These are phyloP conservation scores for Xerocomellus intermedius DNA, from an alignment of 768 basidiomycete genomes.

Conservation along the genomic window DNA sequence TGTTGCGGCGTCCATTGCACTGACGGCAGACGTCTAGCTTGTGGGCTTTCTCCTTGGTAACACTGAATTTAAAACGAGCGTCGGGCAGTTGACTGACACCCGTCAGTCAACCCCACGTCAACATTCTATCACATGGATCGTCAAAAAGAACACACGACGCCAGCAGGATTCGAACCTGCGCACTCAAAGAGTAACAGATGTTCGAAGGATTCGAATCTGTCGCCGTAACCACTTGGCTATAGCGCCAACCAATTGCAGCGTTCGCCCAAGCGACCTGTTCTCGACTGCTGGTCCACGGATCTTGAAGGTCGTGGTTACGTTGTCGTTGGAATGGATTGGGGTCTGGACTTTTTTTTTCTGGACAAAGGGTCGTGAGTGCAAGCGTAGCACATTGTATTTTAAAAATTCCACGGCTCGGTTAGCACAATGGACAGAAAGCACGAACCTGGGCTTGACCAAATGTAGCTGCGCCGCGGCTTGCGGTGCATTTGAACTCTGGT, in stretches of 20 bases:
- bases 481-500: background rate
- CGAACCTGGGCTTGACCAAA: background rate
- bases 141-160: conserved; percentile 41
- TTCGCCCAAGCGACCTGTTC: background rate
- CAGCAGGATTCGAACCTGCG: conserved; percentile 71
- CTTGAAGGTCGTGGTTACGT: too few relatives aligned
- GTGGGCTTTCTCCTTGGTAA: background rate
- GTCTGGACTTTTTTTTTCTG: too few relatives aligned
- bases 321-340: too few relatives aligned
- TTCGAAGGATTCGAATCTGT: conserved; percentile 55
- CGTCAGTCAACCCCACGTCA: background rate
- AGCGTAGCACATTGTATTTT: background rate
- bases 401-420: background rate
- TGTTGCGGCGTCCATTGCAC: background rate
- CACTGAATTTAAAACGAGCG: background rate
- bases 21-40: background rate
- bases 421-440: too few relatives aligned
- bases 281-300: background rate
- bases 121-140: background rate
- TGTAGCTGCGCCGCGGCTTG: background rate
- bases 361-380: background rate
- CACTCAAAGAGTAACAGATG: conserved; percentile 65
- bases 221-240: conserved; percentile 81
- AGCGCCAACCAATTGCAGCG: conserved; percentile 32
- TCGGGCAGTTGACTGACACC: background rate